Evolutionary conservation across 2,329 filamentous ascomycete species (phyloP).

Genomic region (Fusarium agapanthi): DNA sequence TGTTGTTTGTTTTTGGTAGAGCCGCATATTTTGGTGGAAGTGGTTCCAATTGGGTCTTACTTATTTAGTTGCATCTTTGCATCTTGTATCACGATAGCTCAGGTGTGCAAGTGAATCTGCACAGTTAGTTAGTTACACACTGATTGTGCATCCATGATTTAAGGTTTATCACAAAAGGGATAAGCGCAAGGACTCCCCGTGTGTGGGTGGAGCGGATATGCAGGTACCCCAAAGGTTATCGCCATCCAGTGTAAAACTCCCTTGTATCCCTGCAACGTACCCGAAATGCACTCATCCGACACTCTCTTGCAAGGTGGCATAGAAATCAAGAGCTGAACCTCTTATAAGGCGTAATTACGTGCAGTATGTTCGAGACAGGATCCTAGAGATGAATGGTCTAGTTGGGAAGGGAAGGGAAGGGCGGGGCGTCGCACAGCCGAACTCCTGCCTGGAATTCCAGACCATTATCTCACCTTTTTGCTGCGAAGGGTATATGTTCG

Average conservation of each 20-base stretch:
- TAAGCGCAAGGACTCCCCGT: neutral
- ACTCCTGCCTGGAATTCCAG: neutral
- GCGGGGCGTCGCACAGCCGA: too few relatives aligned
- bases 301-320: neutral
- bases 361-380: neutral
- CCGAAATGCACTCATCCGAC: too few relatives aligned
- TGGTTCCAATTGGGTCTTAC: neutral
- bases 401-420: neutral
- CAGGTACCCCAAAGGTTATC: slow-evolving; percentile 26
- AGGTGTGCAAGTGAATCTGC: neutral
- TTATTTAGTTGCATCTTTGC: neutral
- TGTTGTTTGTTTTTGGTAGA: neutral
- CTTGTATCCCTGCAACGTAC: neutral
- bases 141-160: neutral
- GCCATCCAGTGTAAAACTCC: neutral
- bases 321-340: neutral
- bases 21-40: neutral
- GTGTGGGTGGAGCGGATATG: slow-evolving; percentile 19
- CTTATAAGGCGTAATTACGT: neutral
- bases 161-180: neutral
- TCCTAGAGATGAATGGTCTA: neutral
- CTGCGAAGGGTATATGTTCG: neutral
- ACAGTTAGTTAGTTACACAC: neutral
- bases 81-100: neutral
- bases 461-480: neutral